Evolutionary conservation across 257 asterid species (phyloP), one percentile per base, ranked within the genome.

Genomic region (Phtheirospermum japonicum): DNA sequence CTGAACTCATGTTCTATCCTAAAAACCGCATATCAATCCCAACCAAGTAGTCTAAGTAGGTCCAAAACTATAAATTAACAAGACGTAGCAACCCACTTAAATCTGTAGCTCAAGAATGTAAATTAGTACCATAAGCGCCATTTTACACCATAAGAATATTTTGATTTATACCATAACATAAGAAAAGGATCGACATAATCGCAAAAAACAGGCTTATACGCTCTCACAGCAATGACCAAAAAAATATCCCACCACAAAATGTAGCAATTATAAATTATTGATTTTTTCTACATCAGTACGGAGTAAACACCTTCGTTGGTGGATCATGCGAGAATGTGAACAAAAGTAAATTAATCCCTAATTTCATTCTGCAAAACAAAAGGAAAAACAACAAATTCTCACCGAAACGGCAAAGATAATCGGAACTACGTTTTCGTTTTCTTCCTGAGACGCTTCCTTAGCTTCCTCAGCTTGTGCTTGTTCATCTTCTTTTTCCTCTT

Each of bases 401-500:
- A 70, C 81, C 77, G 34, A 57, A 65, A 65, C 17, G 30, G 49
- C 4, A 26, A 52, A 63, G 33, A 40, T 2, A 20, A 61, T 57
- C 69, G 40, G 45, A 63, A 48, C 80, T 82, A 74, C 0, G 90
- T 77, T 17, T 48, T 48, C 28, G 90, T 77, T 48, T 48, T 48
- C 54, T 32, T 86, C 73, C 90, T 75, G 62, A 70, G 72, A 23
- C 77, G 81, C 82, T 84, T 89, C 65, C 89, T 81, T 57, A 80
- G 79, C 80, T 89, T 89, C 92, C 78, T 82, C 80, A 89, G 52
- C 77, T 89, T 89, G 77, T 86, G 97, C 82, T 89, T 84, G 74
- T 83, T 89, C 97, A 89, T 89, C 88, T 86, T 89, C 86, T 20
- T 84, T 64, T 83, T 86, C 70, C 97, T 78, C 94, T 89, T 89